A percentile compares a stretch with the other conserved stretches of the same genome.
phyloP scores from a whole-genome alignment of 2,329 filamentous ascomycete species.

The Paecilomyces formosus region DNA sequence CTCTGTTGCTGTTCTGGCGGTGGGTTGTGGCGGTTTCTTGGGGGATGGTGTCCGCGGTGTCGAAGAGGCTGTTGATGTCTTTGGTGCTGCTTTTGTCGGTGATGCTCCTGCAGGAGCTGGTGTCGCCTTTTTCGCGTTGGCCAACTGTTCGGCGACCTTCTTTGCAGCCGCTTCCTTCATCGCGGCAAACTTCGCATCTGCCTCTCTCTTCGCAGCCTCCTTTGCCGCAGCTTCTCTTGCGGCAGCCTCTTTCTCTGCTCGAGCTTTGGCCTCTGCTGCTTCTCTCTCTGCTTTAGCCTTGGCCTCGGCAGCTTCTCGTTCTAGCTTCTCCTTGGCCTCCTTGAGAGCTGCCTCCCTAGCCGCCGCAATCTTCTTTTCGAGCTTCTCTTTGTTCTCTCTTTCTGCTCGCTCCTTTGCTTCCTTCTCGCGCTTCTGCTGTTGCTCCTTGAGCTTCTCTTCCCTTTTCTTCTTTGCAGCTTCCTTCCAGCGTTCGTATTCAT shows the following conservation, averaged over 20 bases:
- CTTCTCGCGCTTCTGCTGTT: constrained; percentile 30
- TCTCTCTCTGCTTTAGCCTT: constrained; percentile 10
- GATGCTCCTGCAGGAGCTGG: constrained; percentile 19
- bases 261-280: constrained; percentile 14
- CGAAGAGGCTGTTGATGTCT: constrained; percentile 14
- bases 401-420: constrained; percentile 34
- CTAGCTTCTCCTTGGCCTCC: constrained; percentile 19
- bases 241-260: constrained; percentile 22
- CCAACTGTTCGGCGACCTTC: constrained; percentile 11
- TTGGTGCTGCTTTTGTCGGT: constrained; percentile 21
- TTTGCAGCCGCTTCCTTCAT: constrained; percentile 20
- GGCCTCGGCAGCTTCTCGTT: constrained; percentile 19
- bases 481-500: constrained; percentile 8
- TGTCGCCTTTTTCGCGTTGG: constrained; percentile 23
- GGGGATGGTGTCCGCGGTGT: constrained; percentile 31
- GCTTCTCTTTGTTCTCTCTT: constrained; percentile 31
- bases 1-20: constrained; percentile 25
- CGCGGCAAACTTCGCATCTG: constrained; percentile 14
- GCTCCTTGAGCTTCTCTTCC: constrained; percentile 21
- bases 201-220: constrained; percentile 13
- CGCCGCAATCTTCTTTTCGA: constrained; percentile 23
- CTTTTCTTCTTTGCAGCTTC: constrained; percentile 7
- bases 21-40: constrained; percentile 29
- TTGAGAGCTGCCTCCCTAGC: constrained; percentile 10
- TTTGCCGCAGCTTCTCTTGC: constrained; percentile 10